Evolutionary conservation across 306 rosid species (phyloP).

Genomic region (Lablab purpureus): DNA sequence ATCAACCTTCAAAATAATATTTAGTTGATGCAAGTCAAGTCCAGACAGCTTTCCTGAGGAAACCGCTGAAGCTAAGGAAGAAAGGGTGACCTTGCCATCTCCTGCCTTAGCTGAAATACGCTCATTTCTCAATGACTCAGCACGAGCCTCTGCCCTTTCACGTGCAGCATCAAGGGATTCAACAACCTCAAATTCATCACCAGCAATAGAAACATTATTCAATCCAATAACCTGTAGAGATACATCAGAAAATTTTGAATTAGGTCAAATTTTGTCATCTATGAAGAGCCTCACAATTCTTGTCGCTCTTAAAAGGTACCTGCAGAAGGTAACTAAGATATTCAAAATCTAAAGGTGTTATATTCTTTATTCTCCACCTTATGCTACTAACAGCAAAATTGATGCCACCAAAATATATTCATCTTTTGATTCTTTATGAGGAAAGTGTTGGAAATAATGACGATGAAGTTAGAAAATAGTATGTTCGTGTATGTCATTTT

Average conservation of each 20-base stretch:
- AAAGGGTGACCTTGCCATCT: constrained; percentile 95
- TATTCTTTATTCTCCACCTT: background rate
- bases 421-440: constrained; percentile 4
- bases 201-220: constrained; percentile 91
- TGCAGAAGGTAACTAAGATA: constrained; percentile 20
- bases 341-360: background rate
- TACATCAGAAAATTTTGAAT: constrained; percentile 16
- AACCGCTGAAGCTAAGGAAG: constrained; percentile 97
- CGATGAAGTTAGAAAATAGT: background rate
- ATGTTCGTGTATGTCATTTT: background rate
- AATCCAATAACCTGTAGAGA: constrained; percentile 81
- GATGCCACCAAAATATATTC: constrained; percentile 18
- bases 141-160: constrained; percentile 86
- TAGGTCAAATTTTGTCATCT: constrained; percentile 28
- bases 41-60: constrained; percentile 86
- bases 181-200: constrained; percentile 92
- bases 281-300: constrained; percentile 25
- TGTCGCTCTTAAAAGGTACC: background rate
- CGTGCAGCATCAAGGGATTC: constrained; percentile 89
- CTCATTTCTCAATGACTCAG: constrained; percentile 72
- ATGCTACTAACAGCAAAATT: constrained; percentile 5
- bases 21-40: constrained; percentile 93
- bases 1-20: constrained; percentile 92
- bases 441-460: background rate
- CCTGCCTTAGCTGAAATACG: constrained; percentile 98